These are phyloP conservation scores for sorghum (Sorghum bicolor) DNA, from an alignment of 176 grass and related monocot genomes.

Conservation along the genomic window Sorghum_bicolor_NCBIv3 NC_012877.2:60490001-60490500, in stretches of 20 bases:
- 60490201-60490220: slow-evolving; percentile 26
- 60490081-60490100: slow-evolving; percentile 45
- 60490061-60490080: slow-evolving; percentile 54
- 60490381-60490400: slow-evolving; percentile 55
- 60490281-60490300: slow-evolving; percentile 43
- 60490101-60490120: slow-evolving; percentile 52
- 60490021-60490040: slow-evolving; percentile 24
- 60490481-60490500: slow-evolving; percentile 60
- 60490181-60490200: slow-evolving; percentile 5
- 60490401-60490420: slow-evolving; percentile 46
- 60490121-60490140: slow-evolving; percentile 37
- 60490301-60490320: slow-evolving; percentile 56
- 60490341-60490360: slow-evolving; percentile 62
- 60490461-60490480: slow-evolving; percentile 83
- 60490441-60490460: slow-evolving; percentile 9
- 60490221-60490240: slow-evolving; percentile 39
- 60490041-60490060: slow-evolving; percentile 62
- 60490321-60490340: slow-evolving; percentile 33
- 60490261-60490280: slow-evolving; percentile 43
- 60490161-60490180: slow-evolving; percentile 47
- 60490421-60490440: neutral
- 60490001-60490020: slow-evolving; percentile 48
- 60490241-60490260: slow-evolving; percentile 37
- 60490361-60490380: slow-evolving; percentile 46
- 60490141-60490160: slow-evolving; percentile 46